Base-by-base conservation (phyloP, 768 basidiomycete genomes). In the Boletus patriciae region DNA sequence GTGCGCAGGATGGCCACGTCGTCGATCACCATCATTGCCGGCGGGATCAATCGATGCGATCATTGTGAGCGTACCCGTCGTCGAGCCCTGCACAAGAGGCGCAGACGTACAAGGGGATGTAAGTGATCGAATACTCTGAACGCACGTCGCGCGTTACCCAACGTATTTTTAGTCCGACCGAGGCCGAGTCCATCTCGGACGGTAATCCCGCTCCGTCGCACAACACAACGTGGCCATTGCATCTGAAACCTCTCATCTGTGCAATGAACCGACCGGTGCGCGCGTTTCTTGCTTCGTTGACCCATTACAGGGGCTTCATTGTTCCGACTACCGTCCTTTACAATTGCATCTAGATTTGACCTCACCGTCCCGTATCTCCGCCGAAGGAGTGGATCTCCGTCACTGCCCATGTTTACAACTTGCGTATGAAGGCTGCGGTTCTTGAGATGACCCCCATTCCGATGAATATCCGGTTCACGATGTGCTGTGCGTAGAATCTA, bases 351-450 rank as follows among this genome's bases (percentile, higher is more conserved):
- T 44, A 33, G 57, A 18, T 40, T 53, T 27, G 40, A 52, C 46
- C 48, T 12, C 36, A 52, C 47, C 29, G 16, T 12, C 25, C 23
- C 58, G 46, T 55, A 63, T 66, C 63, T 68, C 65, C 65, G 63
- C 54, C 55, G 40, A 42, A 25, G 40, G 18, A 16, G 51, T 42
- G 45, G 52, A 62, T 64, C 56, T 61, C 45, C n/a, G 37, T 65
- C 36, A 25, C 18, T 33, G n/a, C 27, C 15, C 16, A 21, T 33
- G 36, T 16, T 15, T 34, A 21, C 47, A 7, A 29, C 37, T 23
- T 36, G 45, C 16, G 21, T 33, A 31, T 19, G 34, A 42, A 38
- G 37, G 36, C 8, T 43, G 49, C 13, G 15, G 34, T 12, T 23
- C 36, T 25, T 11, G 46, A 33, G 45, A 49, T 6, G 18, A 21